phyloP scores from a whole-genome alignment of 2,329 filamentous ascomycete genomes.

The Claviceps maximensis region DNA sequence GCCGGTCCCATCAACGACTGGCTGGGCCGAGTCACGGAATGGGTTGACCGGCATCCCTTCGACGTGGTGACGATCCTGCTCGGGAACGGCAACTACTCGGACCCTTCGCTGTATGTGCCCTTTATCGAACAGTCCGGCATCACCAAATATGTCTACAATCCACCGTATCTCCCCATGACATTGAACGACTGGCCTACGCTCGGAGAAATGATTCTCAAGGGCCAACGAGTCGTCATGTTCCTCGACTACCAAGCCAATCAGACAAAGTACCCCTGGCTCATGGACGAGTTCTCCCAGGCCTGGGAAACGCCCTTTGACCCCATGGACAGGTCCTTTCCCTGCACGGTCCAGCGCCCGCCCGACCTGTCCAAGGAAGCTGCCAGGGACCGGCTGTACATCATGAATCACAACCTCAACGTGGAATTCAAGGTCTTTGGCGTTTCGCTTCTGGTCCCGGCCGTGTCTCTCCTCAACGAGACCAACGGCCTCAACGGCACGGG shows the following conservation, averaged over 20 bases:
- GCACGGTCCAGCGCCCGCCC: slow-evolving; percentile 64
- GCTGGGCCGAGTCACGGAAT: slow-evolving; percentile 53
- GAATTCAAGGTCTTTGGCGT: slow-evolving; percentile 54
- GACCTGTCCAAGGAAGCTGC: slow-evolving; percentile 41
- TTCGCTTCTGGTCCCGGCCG: slow-evolving; percentile 57
- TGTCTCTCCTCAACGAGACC: slow-evolving; percentile 54
- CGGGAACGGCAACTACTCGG: slow-evolving; percentile 68
- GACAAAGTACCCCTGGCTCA: slow-evolving; percentile 63
- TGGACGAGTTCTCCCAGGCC: slow-evolving; percentile 78
- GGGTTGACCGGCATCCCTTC: slow-evolving; percentile 67
- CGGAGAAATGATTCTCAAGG: slow-evolving; percentile 56
- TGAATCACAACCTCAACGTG: slow-evolving; percentile 85
- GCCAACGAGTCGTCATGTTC: slow-evolving; percentile 65
- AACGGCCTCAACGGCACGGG: slow-evolving; percentile 54
- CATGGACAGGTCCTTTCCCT: slow-evolving; percentile 53
- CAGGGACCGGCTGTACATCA: slow-evolving; percentile 57
- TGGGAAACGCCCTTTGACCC: slow-evolving; percentile 88
- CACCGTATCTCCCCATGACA: slow-evolving; percentile 56
- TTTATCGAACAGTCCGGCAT: slow-evolving; percentile 63
- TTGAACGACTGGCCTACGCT: slow-evolving; percentile 75
- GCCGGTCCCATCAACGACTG: slow-evolving; percentile 66
- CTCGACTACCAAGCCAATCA: slow-evolving; percentile 80
- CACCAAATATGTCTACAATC: slow-evolving; percentile 58
- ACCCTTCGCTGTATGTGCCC: slow-evolving; percentile 47
- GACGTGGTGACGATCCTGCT: slow-evolving; percentile 82